These are phyloP conservation scores for Gremmenia infestans DNA, from an alignment of 2,329 filamentous ascomycete species.

Conservation along the genomic window DNA sequence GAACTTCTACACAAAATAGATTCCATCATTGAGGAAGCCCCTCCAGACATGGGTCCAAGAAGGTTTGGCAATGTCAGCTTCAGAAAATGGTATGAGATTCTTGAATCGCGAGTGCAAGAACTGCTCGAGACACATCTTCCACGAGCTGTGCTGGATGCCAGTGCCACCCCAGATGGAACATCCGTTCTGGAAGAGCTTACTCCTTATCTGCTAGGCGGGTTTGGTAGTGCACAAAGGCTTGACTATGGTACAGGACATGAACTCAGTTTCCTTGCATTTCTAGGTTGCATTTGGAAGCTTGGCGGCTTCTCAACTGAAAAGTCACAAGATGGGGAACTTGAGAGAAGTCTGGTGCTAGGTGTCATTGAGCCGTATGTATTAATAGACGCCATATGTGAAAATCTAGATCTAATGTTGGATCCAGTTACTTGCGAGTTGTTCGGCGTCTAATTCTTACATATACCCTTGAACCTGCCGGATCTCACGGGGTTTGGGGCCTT, in stretches of 20 bases:
- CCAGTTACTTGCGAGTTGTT: conserved; percentile 73
- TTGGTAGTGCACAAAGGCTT: conserved; percentile 81
- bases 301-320: conserved; percentile 63
- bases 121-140: conserved; percentile 56
- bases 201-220: conserved; percentile 76
- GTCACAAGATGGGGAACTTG: conserved; percentile 48
- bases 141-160: conserved; percentile 34
- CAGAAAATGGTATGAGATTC: conserved; percentile 70
- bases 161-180: conserved; percentile 23
- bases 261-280: conserved; percentile 86
- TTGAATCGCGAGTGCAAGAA: conserved; percentile 53
- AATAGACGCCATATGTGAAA: neutral
- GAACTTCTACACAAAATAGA: conserved; percentile 60
- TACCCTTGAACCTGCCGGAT: conserved; percentile 89
- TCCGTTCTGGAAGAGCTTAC: conserved; percentile 63
- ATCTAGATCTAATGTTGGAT: conserved; percentile 2
- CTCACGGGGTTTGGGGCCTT: conserved; percentile 97
- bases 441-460: conserved; percentile 83
- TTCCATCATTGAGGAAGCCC: conserved; percentile 67
- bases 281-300: conserved; percentile 88
- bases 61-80: conserved; percentile 93
- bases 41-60: conserved; percentile 78
- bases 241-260: conserved; percentile 98
- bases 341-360: conserved; percentile 75
- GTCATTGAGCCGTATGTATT: conserved; percentile 72